Evolutionary conservation across 1,284 basidiomycete species (phyloP), one percentile per base, ranked within the genome.

Genomic region (Pascua guehoae): DNA sequence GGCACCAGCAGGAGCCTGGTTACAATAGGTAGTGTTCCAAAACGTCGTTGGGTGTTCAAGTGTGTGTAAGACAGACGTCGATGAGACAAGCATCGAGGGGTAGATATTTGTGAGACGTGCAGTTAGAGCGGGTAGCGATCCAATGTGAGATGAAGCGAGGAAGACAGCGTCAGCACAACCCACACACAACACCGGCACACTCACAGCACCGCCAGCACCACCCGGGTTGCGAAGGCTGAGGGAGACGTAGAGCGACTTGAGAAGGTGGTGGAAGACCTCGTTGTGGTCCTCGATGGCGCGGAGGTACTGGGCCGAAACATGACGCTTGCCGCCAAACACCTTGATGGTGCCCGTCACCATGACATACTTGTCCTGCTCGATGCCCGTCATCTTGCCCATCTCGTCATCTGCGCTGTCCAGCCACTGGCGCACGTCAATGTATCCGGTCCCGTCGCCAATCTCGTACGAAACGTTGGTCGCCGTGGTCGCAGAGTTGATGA

Each of bases 261-360:
- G 70, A 39, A 82, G 68, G 71, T 98, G 94, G 76, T 89, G 94
- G 67, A 86, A 86, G 44, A 91, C 78, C 75, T 98, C 93, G 73
- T 91, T 85, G 42, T 81, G 79, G 70, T 95, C 88, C 37, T 79
- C 82, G 43, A 88, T 78, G 5, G 80, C 79, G 36, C 87, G 85
- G 62, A 97, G 84, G 63, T 87, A 83, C 41, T 81, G 84, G 8
- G 88, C 86, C 55, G 88, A 88, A 69, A 97, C 82, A 71, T 90
- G 89, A 67, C 86, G 82, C 75, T 91, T 94, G 66, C 83, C 85
- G 44, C 85, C 85, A 75, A 96, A 97, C 8, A 82, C 82, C 75
- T 97, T 97, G 64, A 98, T 77, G n/a, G 81, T 82, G n/a, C 95
- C 96, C 41, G 89, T 84, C 24, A 96, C 85, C n/a, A 89, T 85